Evolutionary conservation across 768 basidiomycete genomes (phyloP).

Genomic region (Xerocomus brunneocitrinus): DNA sequence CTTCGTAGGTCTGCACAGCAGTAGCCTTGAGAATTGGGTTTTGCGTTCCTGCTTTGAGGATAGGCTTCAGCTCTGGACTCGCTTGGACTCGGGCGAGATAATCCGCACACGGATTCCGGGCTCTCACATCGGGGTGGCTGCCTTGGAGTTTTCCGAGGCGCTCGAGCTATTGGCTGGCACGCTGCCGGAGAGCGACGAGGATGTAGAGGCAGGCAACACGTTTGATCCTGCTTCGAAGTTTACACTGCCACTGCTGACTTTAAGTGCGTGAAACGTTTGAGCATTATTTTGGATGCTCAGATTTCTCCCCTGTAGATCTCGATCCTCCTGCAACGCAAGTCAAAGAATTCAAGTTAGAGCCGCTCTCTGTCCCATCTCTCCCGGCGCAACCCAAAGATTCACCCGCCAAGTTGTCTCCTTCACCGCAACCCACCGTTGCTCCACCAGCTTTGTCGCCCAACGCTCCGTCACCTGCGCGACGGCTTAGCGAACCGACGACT

Average conservation of each 20-base stretch:
- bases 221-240: conserved; percentile 18
- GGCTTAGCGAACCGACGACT: neutral
- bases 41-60: conserved; percentile 76
- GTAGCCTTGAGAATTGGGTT: conserved; percentile 65
- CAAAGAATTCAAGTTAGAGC: conserved; percentile 1
- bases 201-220: neutral
- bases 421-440: neutral
- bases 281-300: conserved; percentile 10
- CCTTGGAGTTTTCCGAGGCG: conserved; percentile 66
- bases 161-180: conserved; percentile 61
- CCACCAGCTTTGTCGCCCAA: neutral
- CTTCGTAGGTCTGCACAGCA: conserved; percentile 33
- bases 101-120: conserved; percentile 41
- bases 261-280: conserved; percentile 14
- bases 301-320: conserved; percentile 15
- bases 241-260: conserved; percentile 12
- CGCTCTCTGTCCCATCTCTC: conserved; percentile 1
- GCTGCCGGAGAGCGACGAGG: conserved; percentile 19
- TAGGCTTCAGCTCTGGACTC: conserved; percentile 52
- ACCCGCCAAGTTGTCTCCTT: neutral
- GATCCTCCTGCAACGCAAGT: conserved; percentile 16
- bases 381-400: conserved; percentile 3
- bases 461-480: neutral
- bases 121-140: conserved; percentile 56
- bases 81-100: conserved; percentile 35